A percentile compares a stretch with the other conserved stretches of the same genome.
Evolutionary conservation across 1,284 basidiomycete genomes (phyloP).

Genomic region (Grifola frondosa): DNA sequence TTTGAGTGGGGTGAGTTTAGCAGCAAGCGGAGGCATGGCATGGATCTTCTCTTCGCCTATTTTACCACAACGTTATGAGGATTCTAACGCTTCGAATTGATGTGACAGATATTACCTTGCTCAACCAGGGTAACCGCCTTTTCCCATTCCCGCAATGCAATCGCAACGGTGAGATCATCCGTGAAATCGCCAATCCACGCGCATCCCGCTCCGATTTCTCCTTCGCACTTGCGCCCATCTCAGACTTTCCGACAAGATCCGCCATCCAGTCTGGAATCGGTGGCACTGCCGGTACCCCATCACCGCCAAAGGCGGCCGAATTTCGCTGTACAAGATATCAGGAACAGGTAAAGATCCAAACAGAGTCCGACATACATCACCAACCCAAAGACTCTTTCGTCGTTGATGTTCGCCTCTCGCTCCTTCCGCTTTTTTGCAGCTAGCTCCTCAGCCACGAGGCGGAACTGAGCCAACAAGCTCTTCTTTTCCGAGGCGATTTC

Average conservation of each 20-base stretch:
- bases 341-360: not conserved
- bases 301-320: conserved; percentile 24
- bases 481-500: conserved; percentile 86
- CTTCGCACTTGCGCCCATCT: conserved; percentile 55
- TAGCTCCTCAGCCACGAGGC: conserved; percentile 90
- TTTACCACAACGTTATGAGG: not conserved
- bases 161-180: conserved; percentile 89
- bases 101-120: conserved; percentile 51
- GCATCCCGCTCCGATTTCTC: conserved; percentile 76
- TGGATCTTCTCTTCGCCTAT: conserved; percentile 65
- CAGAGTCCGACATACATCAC: conserved; percentile 46
- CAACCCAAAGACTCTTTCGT: conserved; percentile 77
- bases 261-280: conserved; percentile 72
- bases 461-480: conserved; percentile 79
- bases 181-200: conserved; percentile 89
- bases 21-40: conserved; percentile 50
- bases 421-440: conserved; percentile 87
- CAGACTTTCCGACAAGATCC: conserved; percentile 57
- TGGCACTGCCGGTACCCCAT: conserved; percentile 29
- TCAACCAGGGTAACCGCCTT: conserved; percentile 84
- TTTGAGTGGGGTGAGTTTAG: conserved; percentile 70
- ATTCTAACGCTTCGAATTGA: not conserved
- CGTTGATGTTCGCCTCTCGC: conserved; percentile 87
- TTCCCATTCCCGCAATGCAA: conserved; percentile 88
- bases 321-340: conserved; percentile 20